Conservation (phyloP, 2,329 filamentous ascomycete species). For the Metarhizium anisopliae region DNA sequence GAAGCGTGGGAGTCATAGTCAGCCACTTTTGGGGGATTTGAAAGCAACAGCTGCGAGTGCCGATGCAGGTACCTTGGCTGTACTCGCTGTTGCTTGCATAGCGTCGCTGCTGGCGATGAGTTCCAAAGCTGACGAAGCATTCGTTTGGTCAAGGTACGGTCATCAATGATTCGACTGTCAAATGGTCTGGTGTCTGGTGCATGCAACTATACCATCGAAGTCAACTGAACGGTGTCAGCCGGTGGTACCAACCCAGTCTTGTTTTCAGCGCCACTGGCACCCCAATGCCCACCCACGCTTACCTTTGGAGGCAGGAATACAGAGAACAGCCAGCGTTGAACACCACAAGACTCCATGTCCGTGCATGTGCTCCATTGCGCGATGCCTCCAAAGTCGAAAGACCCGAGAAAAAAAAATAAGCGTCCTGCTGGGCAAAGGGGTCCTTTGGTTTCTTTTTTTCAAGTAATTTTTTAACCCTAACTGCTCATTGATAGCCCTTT, state of each 20-base stretch:
- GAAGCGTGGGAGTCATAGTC: not conserved
- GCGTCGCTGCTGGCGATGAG: too few species aligned
- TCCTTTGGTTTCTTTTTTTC: not conserved
- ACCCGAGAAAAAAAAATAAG: not conserved
- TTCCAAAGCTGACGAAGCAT: too few species aligned
- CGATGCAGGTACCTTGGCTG: not conserved
- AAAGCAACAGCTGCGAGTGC: not conserved
- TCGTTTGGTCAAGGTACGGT: too few species aligned
- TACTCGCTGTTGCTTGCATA: not conserved
- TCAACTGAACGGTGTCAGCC: too few species aligned
- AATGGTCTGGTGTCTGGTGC: too few species aligned
- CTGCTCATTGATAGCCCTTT: too few species aligned
- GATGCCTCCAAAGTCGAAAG: not conserved
- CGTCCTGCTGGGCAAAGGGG: not conserved
- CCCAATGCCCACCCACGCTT: too few species aligned
- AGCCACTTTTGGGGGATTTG: not conserved
- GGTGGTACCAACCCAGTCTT: too few species aligned
- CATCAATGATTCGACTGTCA: too few species aligned
- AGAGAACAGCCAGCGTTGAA: not conserved
- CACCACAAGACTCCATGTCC: not conserved
- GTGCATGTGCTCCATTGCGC: not conserved
- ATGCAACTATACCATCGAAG: too few species aligned
- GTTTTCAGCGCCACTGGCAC: too few species aligned
- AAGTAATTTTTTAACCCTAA: not conserved
- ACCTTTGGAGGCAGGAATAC: too few species aligned